Evolutionary conservation across 805 yeast genomes (phyloP).

Genomic region (Wickerhamiella slavikovae): DNA sequence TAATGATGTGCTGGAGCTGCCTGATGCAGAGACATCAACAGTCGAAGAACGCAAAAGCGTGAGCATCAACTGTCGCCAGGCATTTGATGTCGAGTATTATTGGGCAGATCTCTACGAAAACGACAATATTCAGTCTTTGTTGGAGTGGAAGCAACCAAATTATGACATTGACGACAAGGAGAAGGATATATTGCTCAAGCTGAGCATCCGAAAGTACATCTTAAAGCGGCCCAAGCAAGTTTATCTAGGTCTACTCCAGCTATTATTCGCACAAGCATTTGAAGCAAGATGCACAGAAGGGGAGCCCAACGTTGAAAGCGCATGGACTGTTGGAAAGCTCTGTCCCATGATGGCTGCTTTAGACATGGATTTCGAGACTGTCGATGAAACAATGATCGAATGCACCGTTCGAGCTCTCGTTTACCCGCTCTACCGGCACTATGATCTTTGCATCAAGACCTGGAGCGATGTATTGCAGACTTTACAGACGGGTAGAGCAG

Average conservation of each 20-base stretch:
- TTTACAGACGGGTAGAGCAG: constrained; percentile 48
- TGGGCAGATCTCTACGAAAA: constrained; percentile 54
- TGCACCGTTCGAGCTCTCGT: constrained; percentile 53
- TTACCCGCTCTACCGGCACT: constrained; percentile 65
- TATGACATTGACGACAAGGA: constrained; percentile 39
- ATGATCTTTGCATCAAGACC: constrained; percentile 32
- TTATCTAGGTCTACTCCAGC: constrained; percentile 40
- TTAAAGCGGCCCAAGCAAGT: constrained; percentile 34
- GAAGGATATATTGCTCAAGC: constrained; percentile 38
- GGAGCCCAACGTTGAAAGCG: constrained; percentile 62
- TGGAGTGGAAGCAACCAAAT: constrained; percentile 21
- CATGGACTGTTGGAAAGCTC: constrained; percentile 84
- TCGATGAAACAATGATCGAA: constrained; percentile 37
- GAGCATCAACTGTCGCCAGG: constrained; percentile 40
- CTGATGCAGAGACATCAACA: constrained; percentile 53
- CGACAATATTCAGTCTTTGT: constrained; percentile 29
- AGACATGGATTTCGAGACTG: constrained; percentile 27
- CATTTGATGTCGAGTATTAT: constrained; percentile 78
- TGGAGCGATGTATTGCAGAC: constrained; percentile 59
- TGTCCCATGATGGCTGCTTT: constrained; percentile 58
- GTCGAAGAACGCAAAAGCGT: constrained; percentile 44
- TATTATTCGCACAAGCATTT: constrained; percentile 54
- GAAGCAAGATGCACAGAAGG: constrained; percentile 58
- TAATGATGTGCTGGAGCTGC: constrained; percentile 77
- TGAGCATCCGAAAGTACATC: constrained; percentile 45